Conservation (phyloP, 1,139 yeast genomes). For the Casaregolazyma lundiana region DNA sequence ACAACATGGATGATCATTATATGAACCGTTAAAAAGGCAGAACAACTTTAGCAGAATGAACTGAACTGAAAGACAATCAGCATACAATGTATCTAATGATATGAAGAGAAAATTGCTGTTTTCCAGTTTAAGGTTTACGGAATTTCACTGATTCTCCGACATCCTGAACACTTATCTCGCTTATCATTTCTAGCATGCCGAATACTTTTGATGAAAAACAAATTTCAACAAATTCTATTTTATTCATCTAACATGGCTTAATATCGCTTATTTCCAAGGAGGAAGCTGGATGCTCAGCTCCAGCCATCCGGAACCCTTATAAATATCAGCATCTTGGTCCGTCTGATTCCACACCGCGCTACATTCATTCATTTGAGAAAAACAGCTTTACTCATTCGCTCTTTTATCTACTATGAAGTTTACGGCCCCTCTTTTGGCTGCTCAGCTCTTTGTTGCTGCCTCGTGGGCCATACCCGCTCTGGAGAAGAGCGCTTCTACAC, state of each 20-base stretch:
- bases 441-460: conserved; percentile 16
- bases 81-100: no score
- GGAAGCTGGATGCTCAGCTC: neutral
- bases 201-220: neutral
- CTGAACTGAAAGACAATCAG: no score
- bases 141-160: no score
- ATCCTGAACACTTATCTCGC: neutral
- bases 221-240: neutral
- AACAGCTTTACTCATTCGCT: neutral
- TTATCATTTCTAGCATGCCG: neutral
- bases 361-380: conserved; percentile 3
- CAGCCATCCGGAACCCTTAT: neutral
- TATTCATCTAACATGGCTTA: neutral
- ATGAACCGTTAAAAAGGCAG: no score
- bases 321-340: neutral
- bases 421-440: conserved; percentile 15
- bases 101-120: no score
- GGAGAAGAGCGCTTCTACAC: neutral
- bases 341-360: neutral
- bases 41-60: no score
- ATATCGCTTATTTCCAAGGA: neutral
- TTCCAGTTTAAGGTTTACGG: no score
- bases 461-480: conserved; percentile 14
- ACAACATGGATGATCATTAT: no score
- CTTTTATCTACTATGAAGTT: conserved; percentile 13